phyloP scores from a whole-genome alignment of 2,329 filamentous ascomycete genomes.

The Metarhizium album region DNA sequence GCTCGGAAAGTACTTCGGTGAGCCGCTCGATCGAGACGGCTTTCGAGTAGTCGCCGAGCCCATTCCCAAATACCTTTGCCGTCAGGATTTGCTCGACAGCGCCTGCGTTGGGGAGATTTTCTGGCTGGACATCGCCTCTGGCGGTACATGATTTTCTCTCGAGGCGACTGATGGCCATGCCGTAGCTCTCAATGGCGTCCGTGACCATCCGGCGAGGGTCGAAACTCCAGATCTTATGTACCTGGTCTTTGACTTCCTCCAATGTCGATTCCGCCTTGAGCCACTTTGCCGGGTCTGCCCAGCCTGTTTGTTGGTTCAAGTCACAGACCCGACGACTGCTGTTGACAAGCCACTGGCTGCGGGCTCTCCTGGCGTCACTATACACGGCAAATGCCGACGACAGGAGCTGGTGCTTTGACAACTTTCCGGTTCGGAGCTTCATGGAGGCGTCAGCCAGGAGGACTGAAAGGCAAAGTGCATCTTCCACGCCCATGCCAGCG shows the following conservation, averaged over 20 bases:
- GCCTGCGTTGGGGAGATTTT: not conserved
- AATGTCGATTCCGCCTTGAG: conserved; percentile 2
- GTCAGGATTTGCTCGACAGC: not conserved
- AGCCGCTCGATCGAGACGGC: not conserved
- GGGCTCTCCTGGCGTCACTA: conserved; percentile 3
- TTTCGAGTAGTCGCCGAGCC: not conserved
- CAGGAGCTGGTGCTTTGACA: not conserved
- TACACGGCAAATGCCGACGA: conserved; percentile 3
- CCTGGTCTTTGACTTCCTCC: conserved; percentile 5
- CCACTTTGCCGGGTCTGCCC: conserved; percentile 1
- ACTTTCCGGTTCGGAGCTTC: not conserved
- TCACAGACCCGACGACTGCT: conserved; percentile 7
- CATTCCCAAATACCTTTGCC: not conserved
- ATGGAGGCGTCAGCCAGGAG: not conserved
- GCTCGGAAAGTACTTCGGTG: no score
- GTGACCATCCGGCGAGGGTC: not conserved
- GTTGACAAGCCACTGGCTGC: conserved; percentile 8
- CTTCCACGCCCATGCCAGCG: conserved; percentile 18
- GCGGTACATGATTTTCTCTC: not conserved
- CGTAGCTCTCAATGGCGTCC: conserved; percentile 2
- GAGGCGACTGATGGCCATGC: not conserved
- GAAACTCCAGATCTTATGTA: conserved; percentile 4
- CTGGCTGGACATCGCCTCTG: not conserved
- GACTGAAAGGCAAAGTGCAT: conserved; percentile 8
- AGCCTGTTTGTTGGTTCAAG: conserved; percentile 5